Evolutionary conservation across 2,329 filamentous ascomycete species (phyloP).

Genomic region (Fusarium begoniae): DNA sequence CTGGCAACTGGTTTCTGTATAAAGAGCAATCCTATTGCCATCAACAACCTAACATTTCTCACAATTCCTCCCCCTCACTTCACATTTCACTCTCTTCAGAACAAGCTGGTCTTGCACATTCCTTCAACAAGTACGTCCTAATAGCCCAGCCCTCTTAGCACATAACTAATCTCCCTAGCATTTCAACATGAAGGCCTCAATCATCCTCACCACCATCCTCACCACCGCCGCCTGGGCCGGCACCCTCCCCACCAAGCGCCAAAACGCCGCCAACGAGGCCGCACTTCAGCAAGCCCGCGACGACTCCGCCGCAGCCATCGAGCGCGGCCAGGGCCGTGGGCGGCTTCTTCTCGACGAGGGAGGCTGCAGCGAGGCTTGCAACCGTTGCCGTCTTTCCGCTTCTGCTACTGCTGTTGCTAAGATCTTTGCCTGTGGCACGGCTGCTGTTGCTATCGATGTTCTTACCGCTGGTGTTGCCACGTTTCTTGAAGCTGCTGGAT

Average conservation of each 20-base stretch:
- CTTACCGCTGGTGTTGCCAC: not conserved
- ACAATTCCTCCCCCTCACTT: fast-evolving
- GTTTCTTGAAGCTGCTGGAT: not conserved
- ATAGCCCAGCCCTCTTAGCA: fast-evolving
- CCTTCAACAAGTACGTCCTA: fast-evolving
- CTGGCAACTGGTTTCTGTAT: not conserved
- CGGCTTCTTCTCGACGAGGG: not conserved
- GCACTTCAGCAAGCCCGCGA: not conserved
- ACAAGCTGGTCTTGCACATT: not conserved
- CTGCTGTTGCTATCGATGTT: not conserved
- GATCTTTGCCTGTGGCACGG: not conserved
- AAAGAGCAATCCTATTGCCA: not conserved
- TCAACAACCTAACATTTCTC: fast-evolving
- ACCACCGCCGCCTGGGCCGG: not conserved
- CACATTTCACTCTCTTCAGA: fast-evolving
- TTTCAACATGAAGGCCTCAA: not conserved
- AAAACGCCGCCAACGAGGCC: not conserved
- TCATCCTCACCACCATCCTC: not conserved
- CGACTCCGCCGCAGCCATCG: not conserved
- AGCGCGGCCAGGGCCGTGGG: not conserved
- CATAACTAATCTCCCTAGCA: not conserved
- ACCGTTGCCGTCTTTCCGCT: fast-evolving
- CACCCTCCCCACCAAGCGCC: not conserved
- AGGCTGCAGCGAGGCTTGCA: not conserved
- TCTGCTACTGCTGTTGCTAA: fast-evolving